Base-by-base conservation (phyloP, 805 yeast species). In the Vanderwaltozyma yarrowii region DNA sequence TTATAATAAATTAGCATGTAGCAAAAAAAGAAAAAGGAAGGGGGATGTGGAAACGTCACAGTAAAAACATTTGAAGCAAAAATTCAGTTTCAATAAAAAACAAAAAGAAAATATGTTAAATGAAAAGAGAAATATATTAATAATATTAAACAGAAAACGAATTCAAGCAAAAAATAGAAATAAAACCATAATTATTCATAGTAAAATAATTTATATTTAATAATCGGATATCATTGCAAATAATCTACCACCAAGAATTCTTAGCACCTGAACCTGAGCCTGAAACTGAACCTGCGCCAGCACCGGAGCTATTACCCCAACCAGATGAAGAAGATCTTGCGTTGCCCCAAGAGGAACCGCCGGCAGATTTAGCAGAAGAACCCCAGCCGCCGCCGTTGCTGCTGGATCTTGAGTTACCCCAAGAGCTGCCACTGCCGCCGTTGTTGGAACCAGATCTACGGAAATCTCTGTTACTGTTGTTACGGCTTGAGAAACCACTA, bases 391-490 rank as follows among this genome's bases (percentile, higher is more conserved):
- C 49, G 40, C 52, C 49, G 40, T 60, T 45, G 38, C 51, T 42
- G 33, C 47, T 43, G 37, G 42, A 45, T 18, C 62, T 59, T 43
- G 61, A 56, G 44, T 62, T 56, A 35, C 61, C 58, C 37, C 66
- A 65, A 37, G 40, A 33, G 32, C 43, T 38, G 19, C 61, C 58
- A 36, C 66, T 65, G 36, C 40, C 29, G 32, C 43, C 39, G 19
- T 45, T 42, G 35, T 34, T 38, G 25, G 41, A 38, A 42, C 56
- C 55, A 43, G 60, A 61, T 46, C 70, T 70, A 62, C 78, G 72
- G 69, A 61, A 70, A 56, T 74, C 78, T 49, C 76, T 70, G 46
- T 60, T 64, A 44, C 59, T 61, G 44, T 46, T 53, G 47, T 54
- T 45, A 45, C 70, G 64, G 47, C 64, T 58, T 41, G 70, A 65